Evolutionary conservation across 2,329 filamentous ascomycete species (phyloP).

Genomic region (Elsinoe necatrix): DNA sequence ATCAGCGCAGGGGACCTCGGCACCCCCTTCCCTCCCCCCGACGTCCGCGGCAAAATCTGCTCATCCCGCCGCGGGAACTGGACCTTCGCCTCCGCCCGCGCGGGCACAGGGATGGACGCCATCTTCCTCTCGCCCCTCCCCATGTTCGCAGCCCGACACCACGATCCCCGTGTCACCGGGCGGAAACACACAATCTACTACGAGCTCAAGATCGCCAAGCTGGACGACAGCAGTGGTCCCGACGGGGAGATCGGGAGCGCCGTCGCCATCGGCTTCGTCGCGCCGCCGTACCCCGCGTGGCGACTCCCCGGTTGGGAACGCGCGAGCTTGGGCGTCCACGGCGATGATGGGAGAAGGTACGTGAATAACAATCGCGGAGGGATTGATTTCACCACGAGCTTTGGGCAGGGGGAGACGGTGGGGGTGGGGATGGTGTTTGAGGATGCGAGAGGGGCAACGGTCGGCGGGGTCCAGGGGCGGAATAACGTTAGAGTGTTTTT

Average conservation of each 20-base stretch:
- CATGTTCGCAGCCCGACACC: slow-evolving; percentile 52
- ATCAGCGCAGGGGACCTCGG: slow-evolving; percentile 41
- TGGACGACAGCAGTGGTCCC: slow-evolving; percentile 29
- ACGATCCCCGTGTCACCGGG: slow-evolving; percentile 47
- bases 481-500: slow-evolving; percentile 58
- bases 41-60: slow-evolving; percentile 36
- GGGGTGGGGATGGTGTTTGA: slow-evolving; percentile 62
- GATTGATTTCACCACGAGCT: slow-evolving; percentile 56
- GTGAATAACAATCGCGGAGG: slow-evolving; percentile 69
- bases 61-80: slow-evolving; percentile 46
- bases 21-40: slow-evolving; percentile 35
- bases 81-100: slow-evolving; percentile 23
- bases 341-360: slow-evolving; percentile 69
- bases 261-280: slow-evolving; percentile 61
- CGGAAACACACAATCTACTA: slow-evolving; percentile 58
- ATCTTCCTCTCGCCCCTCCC: slow-evolving; percentile 61
- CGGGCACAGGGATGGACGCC: slow-evolving; percentile 45
- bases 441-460: slow-evolving; percentile 22
- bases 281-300: slow-evolving; percentile 68
- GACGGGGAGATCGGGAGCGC: slow-evolving; percentile 41
- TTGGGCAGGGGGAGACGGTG: slow-evolving; percentile 56
- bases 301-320: slow-evolving; percentile 75
- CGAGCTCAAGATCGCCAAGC: slow-evolving; percentile 52
- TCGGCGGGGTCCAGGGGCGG: slow-evolving; percentile 40
- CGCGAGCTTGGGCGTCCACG: slow-evolving; percentile 65